A percentile compares a stretch with the other conserved stretches of the same genome.
Conservation (phyloP, 2,329 filamentous ascomycete genomes). For the Curvularia spicifera region DNA sequence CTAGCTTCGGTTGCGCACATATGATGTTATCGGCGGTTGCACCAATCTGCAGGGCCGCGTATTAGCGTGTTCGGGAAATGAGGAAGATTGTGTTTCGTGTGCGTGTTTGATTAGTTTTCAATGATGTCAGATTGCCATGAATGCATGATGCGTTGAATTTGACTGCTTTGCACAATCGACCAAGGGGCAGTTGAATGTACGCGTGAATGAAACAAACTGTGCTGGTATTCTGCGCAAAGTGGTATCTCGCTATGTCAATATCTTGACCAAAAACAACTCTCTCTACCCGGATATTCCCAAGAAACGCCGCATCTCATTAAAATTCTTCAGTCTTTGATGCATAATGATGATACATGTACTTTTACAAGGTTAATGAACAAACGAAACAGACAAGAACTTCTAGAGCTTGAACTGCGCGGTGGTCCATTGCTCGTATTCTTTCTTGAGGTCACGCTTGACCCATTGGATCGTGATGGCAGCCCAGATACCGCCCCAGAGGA, state of each 20-base stretch:
- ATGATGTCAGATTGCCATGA: neutral
- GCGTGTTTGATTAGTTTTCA: neutral
- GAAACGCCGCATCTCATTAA: conserved; percentile 15
- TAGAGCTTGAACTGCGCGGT: conserved; percentile 49
- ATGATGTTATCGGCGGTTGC: neutral
- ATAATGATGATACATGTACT: conserved; percentile 1
- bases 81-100: neutral
- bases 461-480: conserved; percentile 54
- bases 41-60: neutral
- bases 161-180: neutral
- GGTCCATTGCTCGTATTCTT: conserved; percentile 48
- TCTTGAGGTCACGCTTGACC: conserved; percentile 49
- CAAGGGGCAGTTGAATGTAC: neutral
- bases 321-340: neutral
- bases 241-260: conserved; percentile 14
- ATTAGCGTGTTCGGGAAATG: neutral
- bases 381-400: neutral
- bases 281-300: neutral
- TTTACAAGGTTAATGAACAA: conserved; percentile 3
- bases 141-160: neutral
- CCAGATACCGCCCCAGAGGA: conserved; percentile 59
- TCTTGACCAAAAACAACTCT: neutral
- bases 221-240: conserved; percentile 11
- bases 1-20: neutral
- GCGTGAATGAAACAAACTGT: conserved; percentile 1